Conservation (phyloP, 495 filamentous ascomycete species). For the Cercophora newfieldiana region DNA sequence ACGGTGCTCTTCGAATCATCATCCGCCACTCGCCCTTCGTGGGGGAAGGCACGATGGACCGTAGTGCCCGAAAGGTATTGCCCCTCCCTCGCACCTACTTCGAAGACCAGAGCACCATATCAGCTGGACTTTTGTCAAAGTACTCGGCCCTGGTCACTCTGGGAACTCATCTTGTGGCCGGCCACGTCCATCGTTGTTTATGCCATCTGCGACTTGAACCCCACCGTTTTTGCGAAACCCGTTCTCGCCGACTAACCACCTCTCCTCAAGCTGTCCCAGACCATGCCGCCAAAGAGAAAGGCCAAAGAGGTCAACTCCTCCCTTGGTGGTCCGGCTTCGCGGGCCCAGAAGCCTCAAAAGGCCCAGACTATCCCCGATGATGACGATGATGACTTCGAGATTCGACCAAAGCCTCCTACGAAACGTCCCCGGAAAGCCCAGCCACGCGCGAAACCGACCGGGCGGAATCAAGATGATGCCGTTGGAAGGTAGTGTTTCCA, state of each 20-base stretch:
- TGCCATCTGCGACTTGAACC: background rate
- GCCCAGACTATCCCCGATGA: background rate
- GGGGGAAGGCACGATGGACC: background rate
- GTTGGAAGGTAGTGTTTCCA: background rate
- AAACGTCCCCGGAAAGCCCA: conserved; percentile 16
- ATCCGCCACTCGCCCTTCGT: too few relatives aligned
- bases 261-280: background rate
- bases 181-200: background rate
- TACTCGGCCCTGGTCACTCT: background rate
- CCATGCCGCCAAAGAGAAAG: conserved; percentile 28
- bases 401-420: conserved; percentile 2
- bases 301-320: conserved; percentile 14
- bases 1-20: too few relatives aligned
- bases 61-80: background rate
- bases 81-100: too few relatives aligned
- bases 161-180: background rate
- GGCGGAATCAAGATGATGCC: conserved; percentile 5
- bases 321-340: background rate
- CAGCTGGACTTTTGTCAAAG: background rate
- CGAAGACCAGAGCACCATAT: background rate
- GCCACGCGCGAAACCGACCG: background rate
- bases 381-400: conserved; percentile 6
- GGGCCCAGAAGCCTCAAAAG: background rate
- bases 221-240: background rate
- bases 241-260: background rate